phyloP scores from a whole-genome alignment of 2,329 filamentous ascomycete species.

The Pseudopyricularia cyperi region DNA sequence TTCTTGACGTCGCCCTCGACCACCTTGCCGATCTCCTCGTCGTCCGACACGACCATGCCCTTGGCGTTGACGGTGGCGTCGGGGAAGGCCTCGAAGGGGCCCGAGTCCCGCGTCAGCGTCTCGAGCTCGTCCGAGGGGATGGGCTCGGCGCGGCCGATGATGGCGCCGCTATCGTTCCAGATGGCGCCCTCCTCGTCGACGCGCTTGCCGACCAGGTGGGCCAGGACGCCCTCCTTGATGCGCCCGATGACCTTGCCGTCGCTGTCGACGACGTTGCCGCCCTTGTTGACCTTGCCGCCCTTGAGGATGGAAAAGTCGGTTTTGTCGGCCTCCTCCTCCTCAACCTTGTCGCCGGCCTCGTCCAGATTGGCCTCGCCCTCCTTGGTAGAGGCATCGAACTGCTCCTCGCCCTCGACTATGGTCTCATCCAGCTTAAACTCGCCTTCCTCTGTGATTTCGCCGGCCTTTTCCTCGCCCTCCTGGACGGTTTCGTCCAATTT shows the following conservation, averaged over 20 bases:
- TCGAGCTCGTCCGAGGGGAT: constrained; percentile 42
- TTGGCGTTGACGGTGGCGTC: constrained; percentile 38
- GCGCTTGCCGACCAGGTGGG: constrained; percentile 50
- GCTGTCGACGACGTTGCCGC: constrained; percentile 41
- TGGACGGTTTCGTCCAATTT: constrained; percentile 9
- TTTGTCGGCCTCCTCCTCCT: constrained; percentile 12
- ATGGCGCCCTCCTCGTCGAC: constrained; percentile 55
- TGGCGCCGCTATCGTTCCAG: constrained; percentile 56
- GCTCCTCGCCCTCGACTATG: too few relatives aligned
- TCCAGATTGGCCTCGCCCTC: neutral
- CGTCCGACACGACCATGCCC: constrained; percentile 38
- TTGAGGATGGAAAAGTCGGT: constrained; percentile 37
- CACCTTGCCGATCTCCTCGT: constrained; percentile 41
- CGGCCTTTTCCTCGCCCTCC: constrained; percentile 1
- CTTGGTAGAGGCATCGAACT: neutral
- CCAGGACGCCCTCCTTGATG: constrained; percentile 48
- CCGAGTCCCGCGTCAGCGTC: constrained; percentile 25
- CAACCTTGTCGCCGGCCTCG: constrained; percentile 1
- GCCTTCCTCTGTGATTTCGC: neutral
- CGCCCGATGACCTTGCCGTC: constrained; percentile 44
- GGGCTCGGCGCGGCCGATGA: constrained; percentile 54
- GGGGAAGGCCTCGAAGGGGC: constrained; percentile 46
- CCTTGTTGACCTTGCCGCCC: constrained; percentile 44
- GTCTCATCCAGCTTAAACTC: neutral
- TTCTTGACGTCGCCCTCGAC: constrained; percentile 51